Percentiles rank a stretch among this genome's conserved stretches.
These are phyloP conservation scores for Globisporangium nunn DNA, from an alignment of 352 stramenopile genomes.

Conservation along the genomic window DNA sequence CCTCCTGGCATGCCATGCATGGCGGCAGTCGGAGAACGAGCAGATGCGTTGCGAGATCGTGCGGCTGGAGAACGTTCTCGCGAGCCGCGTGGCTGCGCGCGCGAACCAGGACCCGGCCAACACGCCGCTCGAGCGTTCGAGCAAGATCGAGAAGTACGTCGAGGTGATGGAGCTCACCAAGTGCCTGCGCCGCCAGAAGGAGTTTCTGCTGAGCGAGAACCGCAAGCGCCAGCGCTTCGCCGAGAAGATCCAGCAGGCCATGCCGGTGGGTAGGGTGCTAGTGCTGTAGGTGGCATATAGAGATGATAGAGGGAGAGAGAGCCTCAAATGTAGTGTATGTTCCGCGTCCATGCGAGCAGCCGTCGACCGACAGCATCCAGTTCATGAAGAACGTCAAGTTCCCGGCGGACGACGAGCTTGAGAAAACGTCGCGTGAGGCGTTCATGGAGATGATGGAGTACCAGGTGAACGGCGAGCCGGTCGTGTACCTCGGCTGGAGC, in stretches of 20 bases:
- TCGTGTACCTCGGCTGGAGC: slow-evolving; percentile 66
- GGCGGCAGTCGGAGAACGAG: slow-evolving; percentile 54
- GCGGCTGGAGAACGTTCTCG: slow-evolving; percentile 66
- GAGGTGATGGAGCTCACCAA: slow-evolving; percentile 86
- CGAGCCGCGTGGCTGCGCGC: slow-evolving; percentile 58
- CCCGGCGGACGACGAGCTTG: slow-evolving; percentile 63
- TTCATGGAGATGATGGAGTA: slow-evolving; percentile 83
- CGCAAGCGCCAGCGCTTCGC: slow-evolving; percentile 81
- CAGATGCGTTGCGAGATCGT: slow-evolving; percentile 77
- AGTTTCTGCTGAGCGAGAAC: slow-evolving; percentile 83
- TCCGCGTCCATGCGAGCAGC: slow-evolving; percentile 17
- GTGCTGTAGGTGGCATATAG: background rate
- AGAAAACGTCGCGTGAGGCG: slow-evolving; percentile 67
- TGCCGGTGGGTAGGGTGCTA: slow-evolving; percentile 41
- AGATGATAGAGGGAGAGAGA: background rate
- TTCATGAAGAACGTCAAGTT: slow-evolving; percentile 88
- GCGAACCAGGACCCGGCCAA: slow-evolving; percentile 67
- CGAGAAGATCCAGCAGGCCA: slow-evolving; percentile 82
- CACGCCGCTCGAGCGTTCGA: slow-evolving; percentile 66
- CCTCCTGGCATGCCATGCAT: too few relatives aligned
- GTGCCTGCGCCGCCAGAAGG: slow-evolving; percentile 77
- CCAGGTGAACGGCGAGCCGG: slow-evolving; percentile 56
- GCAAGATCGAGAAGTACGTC: slow-evolving; percentile 85
- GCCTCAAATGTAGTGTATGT: background rate
- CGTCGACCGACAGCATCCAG: slow-evolving; percentile 79